Evolutionary conservation across 2,329 filamentous ascomycete genomes (phyloP), one percentile per base, ranked within the genome.

Genomic region (Diaporthe humulicola): DNA sequence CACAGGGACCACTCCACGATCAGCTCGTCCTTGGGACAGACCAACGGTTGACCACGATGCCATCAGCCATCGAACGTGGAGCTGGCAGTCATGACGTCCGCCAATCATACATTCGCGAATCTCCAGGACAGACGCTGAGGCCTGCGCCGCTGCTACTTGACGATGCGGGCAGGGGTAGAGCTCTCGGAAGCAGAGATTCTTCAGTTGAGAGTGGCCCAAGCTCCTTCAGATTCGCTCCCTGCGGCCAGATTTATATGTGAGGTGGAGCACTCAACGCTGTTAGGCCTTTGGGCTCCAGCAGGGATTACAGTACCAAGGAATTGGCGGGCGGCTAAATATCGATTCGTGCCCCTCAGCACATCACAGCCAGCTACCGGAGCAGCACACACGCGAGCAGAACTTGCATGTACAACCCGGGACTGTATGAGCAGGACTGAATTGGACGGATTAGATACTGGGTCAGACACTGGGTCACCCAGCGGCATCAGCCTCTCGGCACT

Each of bases 241-340:
- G n/a, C 42, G 30, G 30, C 64, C 14, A 12, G 45, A 52, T 67
- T 36, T 67, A 38, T 38, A 22, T 38, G 45, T 19, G 64, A 15
- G 36, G 64, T 52, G 64, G 64, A 67, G 61, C 15, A 14, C 14
- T 40, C 45, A 38, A 2, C 28, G 61, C 45, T 52, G 42, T 33
- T n/a, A 30, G 61, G 61, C 61, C 15, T 52, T 33, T 38, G 45
- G 61, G 61, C 45, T 22, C 30, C 64, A 38, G n/a, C 45, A 67
- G 64, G 64, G 64, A 52, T 61, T n/a, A 36, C 45, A 67, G 58
- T n/a, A 60, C 30, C 38, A 38, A 60, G 54, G 17, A 36, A 36
- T 58, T 48, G 69, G 54, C 69, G 69, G 69, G 69, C 69, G 69
- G 69, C 69, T 71, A 71, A 48, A 71, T 60, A 30, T 58, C 52